Evolutionary conservation across 768 basidiomycete genomes (phyloP), one percentile per base, ranked within the genome.

Genomic region (Suillus bovinus): DNA sequence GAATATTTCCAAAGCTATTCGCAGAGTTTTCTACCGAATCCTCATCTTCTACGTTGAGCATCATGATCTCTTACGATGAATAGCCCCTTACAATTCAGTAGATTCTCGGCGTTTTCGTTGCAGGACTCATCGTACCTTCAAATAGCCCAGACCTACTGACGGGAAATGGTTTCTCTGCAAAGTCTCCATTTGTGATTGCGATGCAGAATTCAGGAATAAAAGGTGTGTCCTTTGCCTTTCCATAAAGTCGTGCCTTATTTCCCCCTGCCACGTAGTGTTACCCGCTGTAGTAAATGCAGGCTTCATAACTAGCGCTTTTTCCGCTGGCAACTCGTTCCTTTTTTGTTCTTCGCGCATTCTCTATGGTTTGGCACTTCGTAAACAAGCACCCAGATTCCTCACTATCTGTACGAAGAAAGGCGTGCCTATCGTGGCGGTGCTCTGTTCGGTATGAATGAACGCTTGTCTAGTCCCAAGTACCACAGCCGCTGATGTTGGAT

Each of bases 181-280:
- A 86, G 58, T 91, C 90, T 1, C 92, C 93, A 7, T 95, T 90
- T 74, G 91, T 94, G 62, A 89, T 94, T 63, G 91, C 91, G 9
- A 86, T 93, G 65, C 81, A 74, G 42, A 79, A 81, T 44, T 86
- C 89, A 0, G 89, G 90, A 11, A 83, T 92, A 71, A 86, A 81
- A 74, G 82, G 81, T 81, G 44, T 14, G 68, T 33, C 14, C 11
- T 31, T 6, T 0, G 31, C 24, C 24, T 70, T 58, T 68, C 61
- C 27, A 41, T 38, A 27, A 38, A 16, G 58, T 62, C 42, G 54
- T 49, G 17, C 50, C 33, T 41, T 34, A 68, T 36, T 36, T 55
- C 2, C 38, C 5, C 5, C 17, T 34, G 29, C 5, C 42, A 14
- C 17, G 17, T 29, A 79, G 84, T 80, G 5, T 77, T 88, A 33